Percentiles rank a stretch among this genome's conserved stretches.
Evolutionary conservation across 2,329 filamentous ascomycete species (phyloP).

Genomic region (Tolypocladium tropicale): DNA sequence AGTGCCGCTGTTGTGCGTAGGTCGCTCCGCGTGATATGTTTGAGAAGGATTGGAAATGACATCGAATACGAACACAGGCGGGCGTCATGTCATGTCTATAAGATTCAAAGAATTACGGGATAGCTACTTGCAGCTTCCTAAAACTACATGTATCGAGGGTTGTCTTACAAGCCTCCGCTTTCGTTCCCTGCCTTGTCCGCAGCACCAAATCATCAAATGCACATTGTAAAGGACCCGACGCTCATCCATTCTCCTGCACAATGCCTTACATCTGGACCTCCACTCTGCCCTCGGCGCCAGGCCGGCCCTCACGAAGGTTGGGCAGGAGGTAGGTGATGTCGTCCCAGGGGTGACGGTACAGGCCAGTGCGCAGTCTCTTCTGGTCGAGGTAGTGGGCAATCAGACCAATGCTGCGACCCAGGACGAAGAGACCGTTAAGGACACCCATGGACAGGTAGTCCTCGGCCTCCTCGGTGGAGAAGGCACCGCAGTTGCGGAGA

Average conservation of each 20-base stretch:
- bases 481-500: conserved; percentile 94
- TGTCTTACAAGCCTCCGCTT: conserved; percentile 25
- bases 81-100: conserved; percentile 18
- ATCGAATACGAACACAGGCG: background rate
- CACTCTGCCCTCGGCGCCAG: conserved; percentile 74
- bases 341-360: conserved; percentile 99
- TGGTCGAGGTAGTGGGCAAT: conserved; percentile 99
- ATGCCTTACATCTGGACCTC: conserved; percentile 65
- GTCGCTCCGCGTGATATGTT: background rate
- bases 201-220: conserved; percentile 22
- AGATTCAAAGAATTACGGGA: conserved; percentile 20
- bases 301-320: conserved; percentile 59
- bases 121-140: conserved; percentile 20
- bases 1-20: too few relatives aligned
- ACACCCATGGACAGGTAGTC: conserved; percentile 99
- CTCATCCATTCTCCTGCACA: conserved; percentile 12
- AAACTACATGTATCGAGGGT: conserved; percentile 23
- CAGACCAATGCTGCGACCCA: conserved; percentile 93
- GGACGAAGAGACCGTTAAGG: conserved; percentile 97
- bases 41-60: background rate
- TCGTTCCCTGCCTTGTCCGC: conserved; percentile 14
- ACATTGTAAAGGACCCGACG: conserved; percentile 18
- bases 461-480: conserved; percentile 91
- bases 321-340: conserved; percentile 94
- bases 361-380: conserved; percentile 95